Conservation (phyloP, 2,329 filamentous ascomycete genomes). For the Fusarium coicis region DNA sequence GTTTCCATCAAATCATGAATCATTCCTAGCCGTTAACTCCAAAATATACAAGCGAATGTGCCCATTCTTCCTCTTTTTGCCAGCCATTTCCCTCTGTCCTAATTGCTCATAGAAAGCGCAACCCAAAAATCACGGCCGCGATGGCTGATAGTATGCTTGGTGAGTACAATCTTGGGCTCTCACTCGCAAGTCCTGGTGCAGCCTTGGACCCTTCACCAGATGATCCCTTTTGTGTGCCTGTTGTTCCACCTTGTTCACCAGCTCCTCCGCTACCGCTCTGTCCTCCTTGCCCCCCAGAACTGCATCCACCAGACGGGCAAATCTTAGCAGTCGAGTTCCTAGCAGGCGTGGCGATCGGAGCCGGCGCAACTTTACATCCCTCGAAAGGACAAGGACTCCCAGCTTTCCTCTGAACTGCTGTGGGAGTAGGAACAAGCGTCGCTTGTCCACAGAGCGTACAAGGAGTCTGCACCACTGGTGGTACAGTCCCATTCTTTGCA, state of each 20-base stretch:
- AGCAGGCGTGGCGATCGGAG: constrained; percentile 7
- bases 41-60: not conserved
- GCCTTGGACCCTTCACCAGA: not conserved
- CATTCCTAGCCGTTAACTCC: constrained; percentile 2
- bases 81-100: not conserved
- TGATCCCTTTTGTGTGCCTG: not conserved
- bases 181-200: constrained; percentile 18
- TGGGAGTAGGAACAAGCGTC: not conserved
- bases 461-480: constrained; percentile 8
- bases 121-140: constrained; percentile 26
- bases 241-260: not conserved
- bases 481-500: not conserved
- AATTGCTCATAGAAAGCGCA: constrained; percentile 4
- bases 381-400: constrained; percentile 9
- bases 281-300: not conserved
- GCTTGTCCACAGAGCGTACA: constrained; percentile 9
- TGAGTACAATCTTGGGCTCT: constrained; percentile 18
- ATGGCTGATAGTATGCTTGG: constrained; percentile 24
- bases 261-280: not conserved
- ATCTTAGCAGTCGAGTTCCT: constrained; percentile 16
- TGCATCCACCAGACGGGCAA: constrained; percentile 13
- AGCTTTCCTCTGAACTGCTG: not conserved
- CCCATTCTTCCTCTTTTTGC: not conserved
- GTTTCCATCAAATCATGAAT: constrained; percentile 1
- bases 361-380: constrained; percentile 10